phyloP scores from a whole-genome alignment of 345 rosid genomes.

The Boechera retrofracta region DNA sequence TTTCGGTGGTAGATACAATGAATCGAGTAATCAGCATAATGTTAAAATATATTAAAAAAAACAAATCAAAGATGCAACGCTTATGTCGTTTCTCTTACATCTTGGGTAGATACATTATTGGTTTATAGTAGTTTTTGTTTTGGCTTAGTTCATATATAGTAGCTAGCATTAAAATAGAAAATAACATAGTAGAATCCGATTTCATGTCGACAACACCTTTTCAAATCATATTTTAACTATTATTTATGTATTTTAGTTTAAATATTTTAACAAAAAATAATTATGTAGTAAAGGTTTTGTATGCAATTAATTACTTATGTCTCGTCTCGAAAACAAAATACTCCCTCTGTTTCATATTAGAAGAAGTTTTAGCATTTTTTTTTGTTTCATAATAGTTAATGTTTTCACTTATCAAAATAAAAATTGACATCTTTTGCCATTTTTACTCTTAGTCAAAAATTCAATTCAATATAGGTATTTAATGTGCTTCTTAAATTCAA shows the following conservation, averaged over 20 bases:
- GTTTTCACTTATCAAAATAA: too few relatives aligned
- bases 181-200: constrained; percentile 1
- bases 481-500: too few relatives aligned
- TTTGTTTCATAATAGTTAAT: too few relatives aligned
- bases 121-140: constrained; percentile 1
- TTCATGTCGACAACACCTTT: constrained; percentile 33
- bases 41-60: neutral
- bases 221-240: neutral
- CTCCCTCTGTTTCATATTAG: too few relatives aligned
- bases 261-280: too few relatives aligned
- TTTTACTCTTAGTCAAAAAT: too few relatives aligned
- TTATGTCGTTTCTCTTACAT: constrained; percentile 1
- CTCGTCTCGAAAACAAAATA: too few relatives aligned
- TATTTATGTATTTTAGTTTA: too few relatives aligned
- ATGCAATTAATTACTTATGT: neutral
- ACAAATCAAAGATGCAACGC: neutral
- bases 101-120: neutral
- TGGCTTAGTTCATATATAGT: constrained; percentile 19
- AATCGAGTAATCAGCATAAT: constrained; percentile 13
- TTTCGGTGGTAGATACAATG: constrained; percentile 22
- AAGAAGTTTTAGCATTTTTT: too few relatives aligned
- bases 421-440: too few relatives aligned
- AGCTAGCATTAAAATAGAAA: neutral
- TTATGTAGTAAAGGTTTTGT: neutral
- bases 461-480: too few relatives aligned